Conservation (phyloP, 1,284 basidiomycete genomes). For the Fomitopsis palustris region DNA sequence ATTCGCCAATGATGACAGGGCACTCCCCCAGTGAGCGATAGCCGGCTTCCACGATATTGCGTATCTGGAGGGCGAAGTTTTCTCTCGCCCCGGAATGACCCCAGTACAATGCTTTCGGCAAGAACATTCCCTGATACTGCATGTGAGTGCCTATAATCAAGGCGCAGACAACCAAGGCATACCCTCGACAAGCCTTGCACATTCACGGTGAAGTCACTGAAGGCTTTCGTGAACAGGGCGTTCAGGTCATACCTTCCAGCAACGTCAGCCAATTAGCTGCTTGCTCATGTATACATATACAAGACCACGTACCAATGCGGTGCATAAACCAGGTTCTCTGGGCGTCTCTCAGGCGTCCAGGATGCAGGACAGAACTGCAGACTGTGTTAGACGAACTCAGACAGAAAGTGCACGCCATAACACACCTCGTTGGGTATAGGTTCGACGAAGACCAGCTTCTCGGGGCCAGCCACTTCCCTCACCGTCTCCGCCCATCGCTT, state of each 20-base stretch:
- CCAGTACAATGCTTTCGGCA: slow-evolving; percentile 79
- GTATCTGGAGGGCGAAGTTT: slow-evolving; percentile 81
- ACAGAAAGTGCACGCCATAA: neutral
- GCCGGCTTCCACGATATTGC: slow-evolving; percentile 70
- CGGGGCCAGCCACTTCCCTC: slow-evolving; percentile 39
- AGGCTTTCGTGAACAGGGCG: slow-evolving; percentile 77
- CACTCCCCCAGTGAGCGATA: slow-evolving; percentile 70
- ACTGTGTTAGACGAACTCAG: neutral
- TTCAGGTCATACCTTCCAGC: slow-evolving; percentile 86
- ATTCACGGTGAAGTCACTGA: slow-evolving; percentile 82
- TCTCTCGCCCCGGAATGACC: slow-evolving; percentile 76
- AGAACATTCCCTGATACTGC: slow-evolving; percentile 76
- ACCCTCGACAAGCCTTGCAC: slow-evolving; percentile 87
- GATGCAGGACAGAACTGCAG: slow-evolving; percentile 71
- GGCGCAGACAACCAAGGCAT: slow-evolving; percentile 19
- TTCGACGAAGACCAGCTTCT: slow-evolving; percentile 79
- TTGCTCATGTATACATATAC: neutral
- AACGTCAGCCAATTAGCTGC: neutral
- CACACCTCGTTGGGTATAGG: slow-evolving; percentile 88
- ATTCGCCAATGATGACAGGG: slow-evolving; percentile 87
- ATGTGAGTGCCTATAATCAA: neutral
- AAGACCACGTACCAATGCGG: slow-evolving; percentile 74
- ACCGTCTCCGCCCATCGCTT: slow-evolving; percentile 72
- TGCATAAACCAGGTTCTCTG: slow-evolving; percentile 79
- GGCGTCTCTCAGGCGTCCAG: slow-evolving; percentile 64